These are phyloP conservation scores for Posidonia oceanica DNA, from an alignment of 116 monocot genomes.

Conservation along the genomic window DNA sequence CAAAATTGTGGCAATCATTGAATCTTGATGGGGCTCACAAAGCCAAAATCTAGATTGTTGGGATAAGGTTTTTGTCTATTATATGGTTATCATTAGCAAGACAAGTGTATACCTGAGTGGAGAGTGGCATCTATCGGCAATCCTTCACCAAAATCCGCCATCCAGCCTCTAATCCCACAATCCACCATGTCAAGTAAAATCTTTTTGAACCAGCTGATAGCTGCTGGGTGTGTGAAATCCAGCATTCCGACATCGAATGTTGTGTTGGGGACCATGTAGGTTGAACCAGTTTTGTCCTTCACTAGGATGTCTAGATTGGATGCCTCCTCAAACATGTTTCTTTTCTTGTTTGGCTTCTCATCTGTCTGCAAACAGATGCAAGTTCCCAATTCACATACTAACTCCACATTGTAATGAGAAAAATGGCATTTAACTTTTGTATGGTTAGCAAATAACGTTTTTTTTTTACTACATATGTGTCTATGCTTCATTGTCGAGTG, in stretches of 20 bases:
- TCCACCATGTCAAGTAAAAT: constrained; percentile 62
- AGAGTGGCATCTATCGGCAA: constrained; percentile 63
- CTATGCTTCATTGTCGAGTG: background rate
- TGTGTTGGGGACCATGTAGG: constrained; percentile 70
- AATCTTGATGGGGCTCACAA: too few relatives aligned
- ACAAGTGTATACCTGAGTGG: constrained; percentile 37
- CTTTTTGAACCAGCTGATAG: constrained; percentile 59
- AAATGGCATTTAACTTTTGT: too few relatives aligned
- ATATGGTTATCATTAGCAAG: background rate
- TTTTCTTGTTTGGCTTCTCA: constrained; percentile 38
- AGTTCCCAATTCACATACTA: background rate
- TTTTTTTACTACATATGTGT: background rate
- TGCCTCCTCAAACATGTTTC: constrained; percentile 60
- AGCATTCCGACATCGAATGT: constrained; percentile 76
- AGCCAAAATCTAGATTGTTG: too few relatives aligned
- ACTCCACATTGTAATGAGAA: too few relatives aligned
- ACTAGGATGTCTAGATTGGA: constrained; percentile 43
- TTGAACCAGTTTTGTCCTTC: constrained; percentile 34
- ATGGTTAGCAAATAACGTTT: too few relatives aligned
- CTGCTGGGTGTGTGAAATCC: constrained; percentile 58
- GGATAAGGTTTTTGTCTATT: background rate
- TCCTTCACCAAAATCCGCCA: constrained; percentile 91
- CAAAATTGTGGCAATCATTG: too few relatives aligned
- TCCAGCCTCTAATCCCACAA: constrained; percentile 73
- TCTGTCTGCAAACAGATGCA: constrained; percentile 26